Evolutionary conservation across 352 stramenopile genomes (phyloP).

Genomic region (Pythium utonaiense): DNA sequence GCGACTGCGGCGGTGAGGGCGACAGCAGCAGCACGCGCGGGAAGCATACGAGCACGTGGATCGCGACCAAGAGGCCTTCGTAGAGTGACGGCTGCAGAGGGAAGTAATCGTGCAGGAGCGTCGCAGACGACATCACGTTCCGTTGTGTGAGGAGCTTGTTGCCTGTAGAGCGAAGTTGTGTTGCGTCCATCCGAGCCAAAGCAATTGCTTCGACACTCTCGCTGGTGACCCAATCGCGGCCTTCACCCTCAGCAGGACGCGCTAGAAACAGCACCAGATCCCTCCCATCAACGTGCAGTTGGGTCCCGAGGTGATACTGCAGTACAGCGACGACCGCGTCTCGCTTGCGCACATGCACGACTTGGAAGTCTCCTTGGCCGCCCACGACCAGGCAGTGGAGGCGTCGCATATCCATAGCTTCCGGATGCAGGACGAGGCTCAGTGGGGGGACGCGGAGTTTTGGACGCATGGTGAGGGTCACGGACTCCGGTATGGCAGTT

Average conservation of each 20-base stretch:
- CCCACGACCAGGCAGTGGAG: slow-evolving; percentile 16
- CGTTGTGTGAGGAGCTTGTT: background rate
- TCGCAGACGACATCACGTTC: background rate
- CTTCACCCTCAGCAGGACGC: background rate
- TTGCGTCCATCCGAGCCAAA: background rate
- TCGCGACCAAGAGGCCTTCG: background rate
- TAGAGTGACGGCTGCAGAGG: slow-evolving; percentile 9
- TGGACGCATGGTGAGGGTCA: too few relatives aligned
- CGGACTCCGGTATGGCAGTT: too few relatives aligned
- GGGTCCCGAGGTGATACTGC: background rate
- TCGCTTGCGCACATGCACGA: background rate
- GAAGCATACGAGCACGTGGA: slow-evolving; percentile 13
- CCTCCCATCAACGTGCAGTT: background rate
- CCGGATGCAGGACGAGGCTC: slow-evolving; percentile 1
- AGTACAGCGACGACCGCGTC: slow-evolving; percentile 2
- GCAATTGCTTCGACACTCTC: background rate
- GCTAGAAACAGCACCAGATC: slow-evolving; percentile 15
- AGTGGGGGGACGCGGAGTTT: too few relatives aligned
- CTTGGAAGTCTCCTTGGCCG: background rate
- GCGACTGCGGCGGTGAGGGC: background rate
- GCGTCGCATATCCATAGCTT: slow-evolving; percentile 2
- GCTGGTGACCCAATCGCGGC: background rate
- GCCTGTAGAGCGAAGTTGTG: background rate
- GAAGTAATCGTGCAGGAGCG: background rate
- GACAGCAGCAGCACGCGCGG: background rate